Evolutionary conservation across 2,329 filamentous ascomycete genomes (phyloP).

Genomic region (Botryotinia calthae): DNA sequence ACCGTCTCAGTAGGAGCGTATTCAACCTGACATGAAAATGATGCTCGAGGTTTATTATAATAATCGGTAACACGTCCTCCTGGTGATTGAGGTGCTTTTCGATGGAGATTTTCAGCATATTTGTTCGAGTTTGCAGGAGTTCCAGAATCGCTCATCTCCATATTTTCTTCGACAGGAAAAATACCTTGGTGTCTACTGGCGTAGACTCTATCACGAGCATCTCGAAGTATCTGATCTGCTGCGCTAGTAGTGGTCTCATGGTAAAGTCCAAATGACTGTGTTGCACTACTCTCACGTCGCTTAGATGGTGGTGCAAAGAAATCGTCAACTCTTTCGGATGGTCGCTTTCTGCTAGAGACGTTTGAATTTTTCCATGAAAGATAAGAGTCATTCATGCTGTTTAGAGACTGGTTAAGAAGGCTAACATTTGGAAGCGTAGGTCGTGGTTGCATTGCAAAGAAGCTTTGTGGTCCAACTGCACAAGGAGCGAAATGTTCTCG

Average conservation of each 20-base stretch:
- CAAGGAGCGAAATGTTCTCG: background rate
- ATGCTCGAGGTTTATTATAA: background rate
- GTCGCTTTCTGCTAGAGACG: background rate
- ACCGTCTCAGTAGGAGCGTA: background rate
- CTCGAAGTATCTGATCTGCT: background rate
- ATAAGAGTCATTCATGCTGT: background rate
- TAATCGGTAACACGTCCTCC: background rate
- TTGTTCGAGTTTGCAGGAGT: background rate
- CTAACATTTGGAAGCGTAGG: background rate
- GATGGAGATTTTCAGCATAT: background rate
- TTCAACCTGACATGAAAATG: background rate
- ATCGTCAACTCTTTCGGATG: background rate
- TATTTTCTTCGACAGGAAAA: background rate
- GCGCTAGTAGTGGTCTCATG: background rate
- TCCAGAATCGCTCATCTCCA: background rate
- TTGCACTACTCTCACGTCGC: background rate
- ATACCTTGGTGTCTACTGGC: background rate
- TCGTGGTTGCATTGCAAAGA: background rate
- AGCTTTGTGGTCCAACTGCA: background rate
- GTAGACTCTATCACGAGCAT: background rate
- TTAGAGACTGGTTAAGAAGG: too few species aligned
- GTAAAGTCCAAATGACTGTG: background rate
- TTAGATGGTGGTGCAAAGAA: background rate
- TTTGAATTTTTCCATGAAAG: background rate
- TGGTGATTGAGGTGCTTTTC: background rate